Base-by-base conservation (phyloP, 2,329 filamentous ascomycete genomes). In the Dothistroma pini region DNA sequence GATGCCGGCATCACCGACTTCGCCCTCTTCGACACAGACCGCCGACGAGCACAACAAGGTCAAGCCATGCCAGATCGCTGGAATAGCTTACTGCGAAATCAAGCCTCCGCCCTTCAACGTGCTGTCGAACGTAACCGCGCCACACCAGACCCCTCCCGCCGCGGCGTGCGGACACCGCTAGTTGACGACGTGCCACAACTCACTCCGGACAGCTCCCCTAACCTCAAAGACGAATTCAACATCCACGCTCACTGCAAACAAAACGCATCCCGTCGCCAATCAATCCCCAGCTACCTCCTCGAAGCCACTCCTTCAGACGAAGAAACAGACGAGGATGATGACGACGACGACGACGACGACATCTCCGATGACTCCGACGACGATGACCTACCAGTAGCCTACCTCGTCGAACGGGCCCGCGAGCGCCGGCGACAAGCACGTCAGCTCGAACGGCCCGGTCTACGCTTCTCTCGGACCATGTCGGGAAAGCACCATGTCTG, bases 1-100 rank as follows among this genome's bases (percentile, higher is more conserved):
- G 59, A 71, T 57, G 71, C 71, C 19, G 72, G 70, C 55, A 73
- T 73, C 49, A 73, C 66, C 41, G 72, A 74, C 63, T 74, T 73
- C 51, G 68, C 70, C 9, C 69, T 72, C 48, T 74, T 73, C 66
- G 61, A 68, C 60, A 48, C 62, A 47, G 71, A 74, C 54, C 54
- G 66, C 51, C 67, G 67, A 9, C 63, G 58, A 41, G 70, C 70
- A 4, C 62, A 71, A 61, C 64, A 68, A 59, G 55, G 68, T 11
- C 51, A 66, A 41, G 54, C 64, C 3, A 59, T 72, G 5, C 62
- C 69, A 7, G 52, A 59, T 56, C 61, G 64, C 60, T 74, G 71
- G 71, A 57, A 66, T 9, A 57, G 56, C 48, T 63, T 74, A 19
- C 52, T 73, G 9, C 50, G 59, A 1, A 65, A 57, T 25, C 71